Evolutionary conservation across 73 alveolate species (phyloP).

Genomic region (Urostyla sp.): DNA sequence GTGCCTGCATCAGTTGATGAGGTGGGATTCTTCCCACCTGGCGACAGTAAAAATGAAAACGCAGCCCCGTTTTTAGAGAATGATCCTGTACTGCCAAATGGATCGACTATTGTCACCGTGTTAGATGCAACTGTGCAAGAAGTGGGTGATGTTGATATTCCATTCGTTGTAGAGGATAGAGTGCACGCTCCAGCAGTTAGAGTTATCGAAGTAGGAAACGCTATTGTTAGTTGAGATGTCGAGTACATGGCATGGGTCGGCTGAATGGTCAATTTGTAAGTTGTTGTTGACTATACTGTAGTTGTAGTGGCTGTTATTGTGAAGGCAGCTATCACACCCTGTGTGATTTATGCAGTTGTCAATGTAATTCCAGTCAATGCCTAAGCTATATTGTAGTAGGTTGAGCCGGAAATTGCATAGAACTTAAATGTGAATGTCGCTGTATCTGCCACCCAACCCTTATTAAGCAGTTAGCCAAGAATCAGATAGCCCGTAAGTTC

Average conservation of each 20-base stretch:
- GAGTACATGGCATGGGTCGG: constrained; percentile 1
- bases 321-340: not conserved
- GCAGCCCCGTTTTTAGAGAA: not conserved
- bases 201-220: constrained; percentile 25
- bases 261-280: constrained; percentile 5
- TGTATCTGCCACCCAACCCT: not conserved
- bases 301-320: not conserved
- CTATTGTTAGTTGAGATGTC: not conserved
- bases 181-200: constrained; percentile 38
- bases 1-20: constrained; percentile 29
- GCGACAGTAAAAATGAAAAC: not conserved
- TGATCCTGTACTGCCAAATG: constrained; percentile 34
- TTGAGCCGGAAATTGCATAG: not conserved
- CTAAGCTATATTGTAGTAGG: constrained; percentile 3
- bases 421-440: not conserved
- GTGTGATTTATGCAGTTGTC: not conserved
- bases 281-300: constrained; percentile 20
- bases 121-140: constrained; percentile 24
- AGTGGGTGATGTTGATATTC: not conserved
- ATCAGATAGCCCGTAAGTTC: not conserved
- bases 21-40: constrained; percentile 38
- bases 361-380: not conserved
- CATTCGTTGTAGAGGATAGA: constrained; percentile 24
- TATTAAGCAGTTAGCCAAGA: not conserved
- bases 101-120: constrained; percentile 6